A percentile compares a stretch with the other conserved stretches of the same genome.
phyloP scores from a whole-genome alignment of 2,329 filamentous ascomycete genomes.

The Colletotrichum ledebouriae region DNA sequence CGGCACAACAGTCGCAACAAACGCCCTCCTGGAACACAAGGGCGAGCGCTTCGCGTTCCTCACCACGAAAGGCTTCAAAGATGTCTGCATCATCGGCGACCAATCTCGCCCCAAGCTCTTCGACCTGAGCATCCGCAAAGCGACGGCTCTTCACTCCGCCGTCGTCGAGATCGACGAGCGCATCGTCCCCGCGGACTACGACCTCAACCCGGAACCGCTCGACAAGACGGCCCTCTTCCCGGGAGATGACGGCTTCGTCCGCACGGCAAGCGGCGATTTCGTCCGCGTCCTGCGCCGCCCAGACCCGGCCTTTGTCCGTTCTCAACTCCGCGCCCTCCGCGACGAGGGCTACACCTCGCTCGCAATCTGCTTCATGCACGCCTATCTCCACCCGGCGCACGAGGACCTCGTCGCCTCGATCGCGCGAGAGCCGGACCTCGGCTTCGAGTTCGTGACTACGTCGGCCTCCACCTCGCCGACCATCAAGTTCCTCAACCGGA shows the following conservation, averaged over 20 bases:
- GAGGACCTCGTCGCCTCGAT: slow-evolving; percentile 53
- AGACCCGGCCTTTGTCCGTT: slow-evolving; percentile 61
- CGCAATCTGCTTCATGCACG: slow-evolving; percentile 78
- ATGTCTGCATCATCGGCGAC: slow-evolving; percentile 80
- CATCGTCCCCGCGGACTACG: slow-evolving; percentile 80
- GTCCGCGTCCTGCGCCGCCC: slow-evolving; percentile 72
- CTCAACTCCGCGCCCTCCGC: slow-evolving; percentile 71
- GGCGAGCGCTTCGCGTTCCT: slow-evolving; percentile 79
- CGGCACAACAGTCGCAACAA: slow-evolving; percentile 82
- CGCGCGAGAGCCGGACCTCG: slow-evolving; percentile 69
- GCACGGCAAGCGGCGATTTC: slow-evolving; percentile 74
- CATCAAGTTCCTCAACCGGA: slow-evolving; percentile 77
- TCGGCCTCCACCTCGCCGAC: slow-evolving; percentile 78
- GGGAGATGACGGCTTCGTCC: slow-evolving; percentile 65
- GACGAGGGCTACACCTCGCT: slow-evolving; percentile 67
- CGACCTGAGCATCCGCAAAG: slow-evolving; percentile 75
- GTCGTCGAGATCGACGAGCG: slow-evolving; percentile 80
- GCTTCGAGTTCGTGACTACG: slow-evolving; percentile 76
- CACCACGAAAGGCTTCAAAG: slow-evolving; percentile 78
- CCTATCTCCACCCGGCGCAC: slow-evolving; percentile 74
- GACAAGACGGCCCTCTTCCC: slow-evolving; percentile 53
- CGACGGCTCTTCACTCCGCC: slow-evolving; percentile 75
- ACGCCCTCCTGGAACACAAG: slow-evolving; percentile 80
- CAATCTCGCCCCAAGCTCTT: slow-evolving; percentile 80
- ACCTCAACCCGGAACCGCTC: slow-evolving; percentile 70